phyloP scores from a whole-genome alignment of 164 flowering plant genomes.

The Sextonia rubra region DNA sequence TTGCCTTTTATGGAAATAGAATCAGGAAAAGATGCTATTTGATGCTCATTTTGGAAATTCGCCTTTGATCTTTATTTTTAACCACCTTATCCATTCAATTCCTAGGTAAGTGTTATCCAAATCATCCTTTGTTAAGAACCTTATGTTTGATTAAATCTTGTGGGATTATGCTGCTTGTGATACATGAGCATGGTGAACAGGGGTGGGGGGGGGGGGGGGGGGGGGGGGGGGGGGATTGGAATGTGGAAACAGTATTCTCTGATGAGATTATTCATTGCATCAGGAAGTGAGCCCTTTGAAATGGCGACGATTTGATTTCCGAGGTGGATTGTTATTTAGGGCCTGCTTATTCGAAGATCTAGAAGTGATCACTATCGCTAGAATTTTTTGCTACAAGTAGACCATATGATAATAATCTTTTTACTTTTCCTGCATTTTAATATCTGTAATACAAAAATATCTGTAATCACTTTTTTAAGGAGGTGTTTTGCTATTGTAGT shows the following conservation, averaged over 20 bases:
- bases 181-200: neutral
- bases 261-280: neutral
- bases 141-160: neutral
- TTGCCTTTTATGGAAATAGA: too few relatives aligned
- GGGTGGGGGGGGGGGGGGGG: too few relatives aligned
- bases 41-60: too few relatives aligned
- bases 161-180: neutral
- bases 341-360: neutral
- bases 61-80: too few relatives aligned
- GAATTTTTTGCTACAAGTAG: neutral
- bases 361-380: neutral
- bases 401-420: neutral
- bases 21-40: too few relatives aligned
- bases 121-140: neutral
- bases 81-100: too few relatives aligned
- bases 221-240: too few relatives aligned
- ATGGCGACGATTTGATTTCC: too few relatives aligned
- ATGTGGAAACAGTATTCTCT: neutral
- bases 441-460: neutral
- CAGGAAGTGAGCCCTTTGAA: neutral
- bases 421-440: neutral
- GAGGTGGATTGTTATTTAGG: too few relatives aligned
- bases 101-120: neutral
- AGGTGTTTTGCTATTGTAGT: neutral
- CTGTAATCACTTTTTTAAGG: too few relatives aligned